Conservation (phyloP, 768 basidiomycete species). For the Sarcodon sp. region DNA sequence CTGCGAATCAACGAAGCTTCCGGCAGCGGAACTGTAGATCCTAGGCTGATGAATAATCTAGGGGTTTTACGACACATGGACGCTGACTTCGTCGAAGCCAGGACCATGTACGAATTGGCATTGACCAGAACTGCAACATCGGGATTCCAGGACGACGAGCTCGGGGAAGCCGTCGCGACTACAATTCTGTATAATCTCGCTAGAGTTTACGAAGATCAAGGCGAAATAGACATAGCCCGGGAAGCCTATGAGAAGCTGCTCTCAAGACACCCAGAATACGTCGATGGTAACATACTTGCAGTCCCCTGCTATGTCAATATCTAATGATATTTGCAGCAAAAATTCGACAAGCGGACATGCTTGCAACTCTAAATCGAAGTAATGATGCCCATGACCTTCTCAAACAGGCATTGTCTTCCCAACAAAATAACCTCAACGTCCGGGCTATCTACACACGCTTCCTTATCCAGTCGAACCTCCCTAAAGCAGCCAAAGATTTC, state of each 20-base stretch:
- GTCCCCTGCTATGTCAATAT: background rate
- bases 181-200: slow-evolving; percentile 88
- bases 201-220: slow-evolving; percentile 78
- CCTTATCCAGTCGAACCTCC: slow-evolving; percentile 65
- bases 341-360: slow-evolving; percentile 79
- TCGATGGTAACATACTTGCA: slow-evolving; percentile 59
- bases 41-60: slow-evolving; percentile 71
- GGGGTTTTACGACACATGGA: slow-evolving; percentile 67
- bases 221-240: slow-evolving; percentile 58
- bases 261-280: slow-evolving; percentile 87
- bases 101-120: slow-evolving; percentile 60
- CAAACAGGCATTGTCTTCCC: slow-evolving; percentile 78
- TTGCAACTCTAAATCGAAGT: slow-evolving; percentile 50
- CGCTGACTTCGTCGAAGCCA: slow-evolving; percentile 40
- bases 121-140: slow-evolving; percentile 33
- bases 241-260: slow-evolving; percentile 84
- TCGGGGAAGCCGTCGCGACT: slow-evolving; percentile 61
- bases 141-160: slow-evolving; percentile 27
- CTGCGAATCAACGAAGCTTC: slow-evolving; percentile 42
- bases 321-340: slow-evolving; percentile 47
- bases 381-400: slow-evolving; percentile 81
- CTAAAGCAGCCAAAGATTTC: slow-evolving; percentile 73
- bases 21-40: slow-evolving; percentile 28
- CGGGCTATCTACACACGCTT: slow-evolving; percentile 92
- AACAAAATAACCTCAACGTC: slow-evolving; percentile 69